Evolutionary conservation across 2,329 filamentous ascomycete species (phyloP), one percentile per base, ranked within the genome.

Genomic region (Huntiella omanensis): DNA sequence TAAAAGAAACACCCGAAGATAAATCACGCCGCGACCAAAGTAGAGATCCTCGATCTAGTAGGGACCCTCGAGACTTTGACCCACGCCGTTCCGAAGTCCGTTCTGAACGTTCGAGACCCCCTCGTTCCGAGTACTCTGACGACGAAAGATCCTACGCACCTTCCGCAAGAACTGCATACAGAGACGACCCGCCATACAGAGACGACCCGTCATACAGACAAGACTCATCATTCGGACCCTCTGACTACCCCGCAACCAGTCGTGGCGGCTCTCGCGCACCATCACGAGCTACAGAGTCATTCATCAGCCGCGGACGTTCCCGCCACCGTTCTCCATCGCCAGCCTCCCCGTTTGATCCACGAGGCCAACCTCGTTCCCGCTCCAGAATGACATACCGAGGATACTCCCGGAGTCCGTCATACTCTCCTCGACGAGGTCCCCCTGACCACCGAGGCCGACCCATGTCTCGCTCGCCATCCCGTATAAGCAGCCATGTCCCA

Each of bases 321-420:
- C 38, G 43, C 17, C 8, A 32, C 17, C 35, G 43, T 15, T 45
- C 43, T 28, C 43, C 43, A 8, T 33, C 43, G 19, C 43, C 35
- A 28, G 5, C 15, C 13, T 15, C 40, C 5, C 35, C 19, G 11
- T 28, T 39, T 15, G 37, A 33, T 10, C 19, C 22, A 3, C 10
- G 34, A 17, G 43, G 43, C 5, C 43, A 37, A n/a, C 15, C 43
- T 32, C 15, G 35, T 16, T 45, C 43, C 13, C 35, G 28, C n/a
- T 45, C 43, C 5, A 33, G 40, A 16, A 43, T 43, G 40, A 17
- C 40, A n/a, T 43, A 43, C 32, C 33, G 40, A 43, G 40, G 16
- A 34, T 34, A 32, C 4, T 43, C 40, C 4, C 43, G 43, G 8
- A 35, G 22, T 39, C 34, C 43, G 3, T 45, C 43, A 12, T 45